phyloP scores from a whole-genome alignment of 441 rosid species.

The Bocquillonia castaneifolia region DNA sequence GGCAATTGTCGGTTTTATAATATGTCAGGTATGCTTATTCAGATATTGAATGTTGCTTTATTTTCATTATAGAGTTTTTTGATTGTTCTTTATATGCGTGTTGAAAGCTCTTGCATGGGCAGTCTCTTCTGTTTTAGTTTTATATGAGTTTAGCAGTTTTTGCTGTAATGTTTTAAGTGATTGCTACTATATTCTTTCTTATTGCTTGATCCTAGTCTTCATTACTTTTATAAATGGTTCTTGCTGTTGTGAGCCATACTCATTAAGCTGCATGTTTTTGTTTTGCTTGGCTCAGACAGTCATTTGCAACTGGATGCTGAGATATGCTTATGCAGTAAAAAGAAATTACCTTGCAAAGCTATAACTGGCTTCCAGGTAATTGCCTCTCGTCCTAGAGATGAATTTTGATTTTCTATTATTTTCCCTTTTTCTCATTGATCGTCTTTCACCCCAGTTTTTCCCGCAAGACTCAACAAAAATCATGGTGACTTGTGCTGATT shows the following conservation, averaged over 20 bases:
- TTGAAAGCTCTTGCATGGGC: background rate
- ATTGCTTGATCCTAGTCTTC: background rate
- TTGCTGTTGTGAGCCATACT: background rate
- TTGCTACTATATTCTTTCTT: background rate
- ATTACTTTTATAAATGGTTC: background rate
- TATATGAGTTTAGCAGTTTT: conserved; percentile 5
- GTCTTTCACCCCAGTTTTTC: conserved; percentile 42
- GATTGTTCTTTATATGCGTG: background rate
- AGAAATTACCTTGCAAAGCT: conserved; percentile 62
- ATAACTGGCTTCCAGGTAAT: conserved; percentile 79
- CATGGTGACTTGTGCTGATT: conserved; percentile 84
- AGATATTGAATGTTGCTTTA: background rate
- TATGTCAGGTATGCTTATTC: conserved; percentile 42
- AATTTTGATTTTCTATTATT: background rate
- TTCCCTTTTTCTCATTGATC: conserved; percentile 15
- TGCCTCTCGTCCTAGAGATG: conserved; percentile 12
- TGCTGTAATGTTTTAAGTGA: background rate
- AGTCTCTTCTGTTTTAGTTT: background rate
- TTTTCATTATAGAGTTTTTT: background rate
- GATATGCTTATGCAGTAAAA: conserved; percentile 56
- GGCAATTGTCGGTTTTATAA: conserved; percentile 70
- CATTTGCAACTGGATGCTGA: conserved; percentile 75
- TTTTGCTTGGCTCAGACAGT: conserved; percentile 45
- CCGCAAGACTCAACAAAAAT: conserved; percentile 64
- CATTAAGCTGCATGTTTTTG: conserved; percentile 8